A percentile compares a stretch with the other conserved stretches of the same genome.
phyloP scores from a whole-genome alignment of 2,329 filamentous ascomycete species.

The Xylaria sp. region DNA sequence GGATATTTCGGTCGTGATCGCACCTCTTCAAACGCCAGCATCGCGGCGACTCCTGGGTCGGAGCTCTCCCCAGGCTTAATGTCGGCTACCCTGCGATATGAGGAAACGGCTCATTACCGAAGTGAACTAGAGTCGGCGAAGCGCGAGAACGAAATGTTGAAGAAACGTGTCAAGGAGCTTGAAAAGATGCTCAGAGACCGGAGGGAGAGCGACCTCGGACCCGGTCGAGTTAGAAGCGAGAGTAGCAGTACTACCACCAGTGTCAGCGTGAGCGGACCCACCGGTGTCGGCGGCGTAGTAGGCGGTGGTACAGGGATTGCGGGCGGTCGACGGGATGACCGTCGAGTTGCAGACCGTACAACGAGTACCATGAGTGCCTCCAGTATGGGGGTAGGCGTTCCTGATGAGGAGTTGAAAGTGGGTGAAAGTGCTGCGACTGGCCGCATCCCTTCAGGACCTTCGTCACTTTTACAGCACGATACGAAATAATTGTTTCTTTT shows the following conservation, averaged over 20 bases:
- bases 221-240: slow-evolving; percentile 56
- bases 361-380: slow-evolving; percentile 59
- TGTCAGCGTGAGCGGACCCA: slow-evolving; percentile 54
- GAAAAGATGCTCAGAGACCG: slow-evolving; percentile 66
- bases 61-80: slow-evolving; percentile 66
- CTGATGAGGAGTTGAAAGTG: slow-evolving; percentile 69
- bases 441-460: slow-evolving; percentile 42
- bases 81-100: slow-evolving; percentile 68
- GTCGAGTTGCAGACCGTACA: slow-evolving; percentile 55
- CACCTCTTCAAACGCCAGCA: slow-evolving; percentile 53
- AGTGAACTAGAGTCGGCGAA: slow-evolving; percentile 71
- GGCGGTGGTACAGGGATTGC: slow-evolving; percentile 58
- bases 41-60: slow-evolving; percentile 56
- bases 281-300: slow-evolving; percentile 40
- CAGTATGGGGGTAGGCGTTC: slow-evolving; percentile 64
- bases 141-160: slow-evolving; percentile 71
- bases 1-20: slow-evolving; percentile 51
- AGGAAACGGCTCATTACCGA: slow-evolving; percentile 70
- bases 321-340: slow-evolving; percentile 55
- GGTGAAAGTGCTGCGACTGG: slow-evolving; percentile 71
- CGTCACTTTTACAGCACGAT: not conserved
- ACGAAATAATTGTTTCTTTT: slow-evolving; percentile 10
- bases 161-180: slow-evolving; percentile 70
- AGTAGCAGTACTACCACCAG: slow-evolving; percentile 66
- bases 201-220: slow-evolving; percentile 56